Percentiles rank a stretch among this genome's conserved stretches.
Evolutionary conservation across 495 filamentous ascomycete genomes (phyloP).

Genomic region (Friedmanniomyces endolithicus): DNA sequence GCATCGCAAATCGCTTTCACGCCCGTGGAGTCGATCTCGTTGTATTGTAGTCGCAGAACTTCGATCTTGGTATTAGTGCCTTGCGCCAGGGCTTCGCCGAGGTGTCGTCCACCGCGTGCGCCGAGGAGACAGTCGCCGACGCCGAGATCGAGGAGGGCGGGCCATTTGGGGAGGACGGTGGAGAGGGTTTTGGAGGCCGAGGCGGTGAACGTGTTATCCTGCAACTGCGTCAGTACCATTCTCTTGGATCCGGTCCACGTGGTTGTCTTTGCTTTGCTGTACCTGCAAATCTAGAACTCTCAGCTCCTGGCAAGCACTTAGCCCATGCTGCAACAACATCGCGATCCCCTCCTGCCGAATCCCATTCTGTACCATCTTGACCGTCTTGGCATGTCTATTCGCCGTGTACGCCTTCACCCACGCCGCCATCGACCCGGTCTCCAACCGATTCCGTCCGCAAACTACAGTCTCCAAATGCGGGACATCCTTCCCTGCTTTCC

Average conservation of each 20-base stretch:
- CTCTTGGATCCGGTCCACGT: not conserved
- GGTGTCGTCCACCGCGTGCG: conserved; percentile 59
- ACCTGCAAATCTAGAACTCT: conserved; percentile 57
- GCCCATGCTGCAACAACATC: conserved; percentile 60
- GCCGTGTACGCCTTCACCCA: conserved; percentile 80
- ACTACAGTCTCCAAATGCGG: conserved; percentile 83
- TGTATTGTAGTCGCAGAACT: conserved; percentile 77
- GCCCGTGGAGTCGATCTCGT: conserved; percentile 71
- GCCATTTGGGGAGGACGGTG: conserved; percentile 61
- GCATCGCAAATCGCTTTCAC: conserved; percentile 52
- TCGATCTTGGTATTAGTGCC: conserved; percentile 67
- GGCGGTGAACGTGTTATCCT: conserved; percentile 93
- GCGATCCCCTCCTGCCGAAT: conserved; percentile 88
- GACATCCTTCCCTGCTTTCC: conserved; percentile 43
- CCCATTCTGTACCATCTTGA: conserved; percentile 98
- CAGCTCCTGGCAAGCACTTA: conserved; percentile 52
- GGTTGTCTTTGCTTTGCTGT: not conserved
- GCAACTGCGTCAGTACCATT: conserved; percentile 24
- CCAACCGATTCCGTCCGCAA: conserved; percentile 87
- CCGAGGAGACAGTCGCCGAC: conserved; percentile 79
- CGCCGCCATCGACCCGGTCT: conserved; percentile 88
- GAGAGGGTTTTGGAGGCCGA: conserved; percentile 68
- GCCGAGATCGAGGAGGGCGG: conserved; percentile 64
- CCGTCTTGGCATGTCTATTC: conserved; percentile 62
- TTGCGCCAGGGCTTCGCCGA: conserved; percentile 59